These are phyloP conservation scores for Chaetomium strumarium DNA, from an alignment of 2,329 filamentous ascomycete genomes.

Conservation along the genomic window DNA sequence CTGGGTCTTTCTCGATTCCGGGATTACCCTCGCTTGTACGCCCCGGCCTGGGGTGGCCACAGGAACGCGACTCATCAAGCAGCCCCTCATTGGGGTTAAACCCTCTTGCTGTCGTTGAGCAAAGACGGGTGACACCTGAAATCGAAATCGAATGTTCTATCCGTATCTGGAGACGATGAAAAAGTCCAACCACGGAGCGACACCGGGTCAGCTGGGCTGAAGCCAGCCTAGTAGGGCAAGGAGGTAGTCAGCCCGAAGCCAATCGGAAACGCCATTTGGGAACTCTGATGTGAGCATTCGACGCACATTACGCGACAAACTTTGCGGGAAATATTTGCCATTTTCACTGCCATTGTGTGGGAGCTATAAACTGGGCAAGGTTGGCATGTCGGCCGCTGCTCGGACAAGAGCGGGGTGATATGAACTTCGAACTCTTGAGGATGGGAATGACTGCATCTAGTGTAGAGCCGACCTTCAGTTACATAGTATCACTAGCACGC, in stretches of 20 bases:
- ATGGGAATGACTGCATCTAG: not conserved
- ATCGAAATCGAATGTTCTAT: not conserved
- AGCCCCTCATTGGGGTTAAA: not conserved
- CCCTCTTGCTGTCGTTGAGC: not conserved
- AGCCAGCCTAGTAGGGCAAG: not conserved
- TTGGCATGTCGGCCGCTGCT: not conserved
- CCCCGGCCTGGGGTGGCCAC: slow-evolving; percentile 7
- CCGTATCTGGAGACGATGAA: not conserved
- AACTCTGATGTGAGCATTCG: not conserved
- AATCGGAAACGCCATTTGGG: not conserved
- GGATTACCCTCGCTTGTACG: not conserved
- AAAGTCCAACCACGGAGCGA: not conserved
- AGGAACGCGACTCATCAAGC: not conserved
- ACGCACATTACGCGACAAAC: not conserved
- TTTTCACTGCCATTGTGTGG: not conserved
- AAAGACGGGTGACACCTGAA: too few relatives aligned
- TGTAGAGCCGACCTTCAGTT: not conserved
- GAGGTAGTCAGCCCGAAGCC: not conserved
- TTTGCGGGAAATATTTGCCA: slow-evolving; percentile 11
- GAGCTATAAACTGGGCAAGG: not conserved
- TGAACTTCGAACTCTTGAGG: not conserved
- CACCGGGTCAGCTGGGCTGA: not conserved
- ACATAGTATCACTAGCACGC: not conserved
- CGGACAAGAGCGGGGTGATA: not conserved
- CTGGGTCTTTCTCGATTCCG: slow-evolving; percentile 22